phyloP scores from a whole-genome alignment of 768 basidiomycete genomes.

The Asterophora lycoperdoides region DNA sequence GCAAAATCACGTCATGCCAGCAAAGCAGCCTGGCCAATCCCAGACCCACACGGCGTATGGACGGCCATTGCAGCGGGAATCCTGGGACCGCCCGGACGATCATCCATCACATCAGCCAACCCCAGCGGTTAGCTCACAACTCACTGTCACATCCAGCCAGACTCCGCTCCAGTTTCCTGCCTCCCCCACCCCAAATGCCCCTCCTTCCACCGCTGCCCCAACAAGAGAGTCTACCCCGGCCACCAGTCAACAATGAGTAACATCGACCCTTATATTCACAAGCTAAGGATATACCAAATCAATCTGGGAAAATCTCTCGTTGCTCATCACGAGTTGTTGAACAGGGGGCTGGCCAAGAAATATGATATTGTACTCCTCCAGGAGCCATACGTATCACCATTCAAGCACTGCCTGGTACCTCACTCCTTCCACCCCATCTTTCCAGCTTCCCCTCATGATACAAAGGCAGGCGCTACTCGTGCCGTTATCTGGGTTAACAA shows the following conservation, averaged over 20 bases:
- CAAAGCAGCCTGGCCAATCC: neutral
- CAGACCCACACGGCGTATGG: neutral
- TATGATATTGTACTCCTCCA: constrained; percentile 1
- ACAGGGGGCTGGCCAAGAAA: neutral
- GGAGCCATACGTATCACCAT: neutral
- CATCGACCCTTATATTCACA: neutral
- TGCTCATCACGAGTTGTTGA: neutral
- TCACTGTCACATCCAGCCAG: too few species aligned
- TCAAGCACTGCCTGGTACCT: neutral
- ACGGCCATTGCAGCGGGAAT: neutral
- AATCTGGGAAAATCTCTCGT: neutral
- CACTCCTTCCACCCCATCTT: neutral
- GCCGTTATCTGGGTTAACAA: neutral
- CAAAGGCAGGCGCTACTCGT: neutral
- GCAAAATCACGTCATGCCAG: neutral
- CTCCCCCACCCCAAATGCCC: neutral
- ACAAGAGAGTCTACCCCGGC: neutral
- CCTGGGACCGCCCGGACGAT: too few species aligned
- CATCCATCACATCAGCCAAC: too few species aligned
- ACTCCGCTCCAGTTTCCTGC: too few species aligned
- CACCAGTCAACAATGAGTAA: neutral
- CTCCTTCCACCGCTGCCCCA: neutral
- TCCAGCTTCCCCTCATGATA: neutral
- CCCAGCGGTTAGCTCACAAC: too few species aligned
- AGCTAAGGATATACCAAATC: neutral